Conservation (phyloP, 73 alveolate species). For the Paramecium octaurelia region DNA sequence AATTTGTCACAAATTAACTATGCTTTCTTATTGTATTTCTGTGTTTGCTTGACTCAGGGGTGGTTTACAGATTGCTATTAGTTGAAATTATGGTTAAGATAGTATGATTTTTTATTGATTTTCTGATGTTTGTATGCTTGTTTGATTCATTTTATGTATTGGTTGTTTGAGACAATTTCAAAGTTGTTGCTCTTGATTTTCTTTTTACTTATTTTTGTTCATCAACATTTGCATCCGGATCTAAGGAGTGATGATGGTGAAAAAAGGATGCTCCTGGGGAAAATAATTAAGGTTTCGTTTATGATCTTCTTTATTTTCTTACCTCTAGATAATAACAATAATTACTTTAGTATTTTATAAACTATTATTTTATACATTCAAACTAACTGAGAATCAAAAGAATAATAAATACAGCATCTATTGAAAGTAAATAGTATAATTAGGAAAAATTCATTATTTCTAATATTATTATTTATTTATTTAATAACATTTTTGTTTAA, state of each 20-base stretch:
- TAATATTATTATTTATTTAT: not conserved
- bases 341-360: not conserved
- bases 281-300: not conserved
- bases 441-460: not conserved
- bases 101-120: not conserved
- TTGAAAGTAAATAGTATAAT: not conserved
- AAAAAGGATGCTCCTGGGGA: not conserved
- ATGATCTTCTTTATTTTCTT: not conserved
- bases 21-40: not conserved
- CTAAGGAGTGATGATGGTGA: not conserved
- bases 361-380: not conserved
- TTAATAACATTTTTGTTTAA: not conserved
- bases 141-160: not conserved
- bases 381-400: not conserved
- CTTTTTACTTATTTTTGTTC: not conserved
- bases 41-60: not conserved
- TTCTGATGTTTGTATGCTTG: not conserved
- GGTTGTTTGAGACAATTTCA: not conserved
- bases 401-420: conserved; percentile 13
- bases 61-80: not conserved
- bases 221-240: not conserved
- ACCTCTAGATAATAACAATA: not conserved
- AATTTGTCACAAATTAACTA: not conserved
- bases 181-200: not conserved
- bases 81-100: not conserved